These are phyloP conservation scores for Akanthomyces dipterigenus DNA, from an alignment of 2,329 filamentous ascomycete genomes.

Conservation along the genomic window DNA sequence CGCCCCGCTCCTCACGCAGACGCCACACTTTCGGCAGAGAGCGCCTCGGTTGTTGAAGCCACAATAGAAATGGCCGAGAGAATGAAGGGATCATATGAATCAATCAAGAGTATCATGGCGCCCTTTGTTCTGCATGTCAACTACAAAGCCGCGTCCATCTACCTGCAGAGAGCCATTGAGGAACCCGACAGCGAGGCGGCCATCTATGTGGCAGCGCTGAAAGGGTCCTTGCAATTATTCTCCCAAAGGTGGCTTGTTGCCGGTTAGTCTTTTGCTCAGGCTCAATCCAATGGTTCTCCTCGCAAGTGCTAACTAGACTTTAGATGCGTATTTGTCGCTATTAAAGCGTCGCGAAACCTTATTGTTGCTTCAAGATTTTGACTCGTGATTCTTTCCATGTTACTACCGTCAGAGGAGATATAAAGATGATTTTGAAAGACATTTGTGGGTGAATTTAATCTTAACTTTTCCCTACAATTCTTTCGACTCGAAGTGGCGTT, in stretches of 20 bases:
- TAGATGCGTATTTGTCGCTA: neutral
- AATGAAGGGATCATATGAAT: neutral
- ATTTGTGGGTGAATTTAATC: no score
- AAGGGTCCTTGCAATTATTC: neutral
- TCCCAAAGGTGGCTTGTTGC: slow-evolving; percentile 1
- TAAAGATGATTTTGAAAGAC: no score
- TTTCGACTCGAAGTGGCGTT: no score
- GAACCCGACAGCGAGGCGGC: neutral
- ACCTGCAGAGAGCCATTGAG: neutral
- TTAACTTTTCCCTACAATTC: no score
- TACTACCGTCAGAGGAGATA: no score
- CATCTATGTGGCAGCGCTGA: neutral
- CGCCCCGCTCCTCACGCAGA: neutral
- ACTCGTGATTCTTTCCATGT: neutral
- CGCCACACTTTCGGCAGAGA: neutral
- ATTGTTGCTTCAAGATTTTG: neutral
- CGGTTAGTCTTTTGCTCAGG: neutral
- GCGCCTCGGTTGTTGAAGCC: neutral
- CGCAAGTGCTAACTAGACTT: neutral
- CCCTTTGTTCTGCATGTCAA: slow-evolving; percentile 6
- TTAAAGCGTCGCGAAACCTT: slow-evolving; percentile 4
- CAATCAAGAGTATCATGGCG: neutral
- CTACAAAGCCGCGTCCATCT: slow-evolving; percentile 6
- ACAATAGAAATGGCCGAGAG: slow-evolving; percentile 3
- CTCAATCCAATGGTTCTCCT: no score